Evolutionary conservation across 176 grass and related monocot species (phyloP).

Genomic region (Neostapfia colusana): DNA sequence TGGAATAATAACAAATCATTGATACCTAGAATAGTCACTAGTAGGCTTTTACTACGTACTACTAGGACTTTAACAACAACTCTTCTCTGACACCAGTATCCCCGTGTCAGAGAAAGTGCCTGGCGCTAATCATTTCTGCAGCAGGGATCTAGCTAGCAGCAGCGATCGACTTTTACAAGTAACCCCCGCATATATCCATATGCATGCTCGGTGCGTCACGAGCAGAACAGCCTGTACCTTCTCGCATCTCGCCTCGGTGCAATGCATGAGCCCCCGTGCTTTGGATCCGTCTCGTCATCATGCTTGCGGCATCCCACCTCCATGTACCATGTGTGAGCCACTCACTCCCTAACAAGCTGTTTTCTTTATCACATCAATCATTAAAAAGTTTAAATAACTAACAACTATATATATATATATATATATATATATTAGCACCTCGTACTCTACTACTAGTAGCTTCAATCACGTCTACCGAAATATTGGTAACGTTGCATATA

Average conservation of each 20-base stretch:
- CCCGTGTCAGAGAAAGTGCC: constrained; percentile 21
- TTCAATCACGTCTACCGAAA: neutral
- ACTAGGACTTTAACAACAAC: neutral
- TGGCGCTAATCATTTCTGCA: constrained; percentile 38
- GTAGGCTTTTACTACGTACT: neutral
- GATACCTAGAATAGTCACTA: neutral
- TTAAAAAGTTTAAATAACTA: neutral
- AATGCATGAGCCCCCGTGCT: neutral
- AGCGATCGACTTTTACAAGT: neutral
- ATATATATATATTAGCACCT: too few relatives aligned
- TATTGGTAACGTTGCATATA: too few relatives aligned
- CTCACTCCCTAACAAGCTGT: neutral
- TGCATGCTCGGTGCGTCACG: neutral
- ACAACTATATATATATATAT: neutral
- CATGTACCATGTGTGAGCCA: constrained; percentile 39
- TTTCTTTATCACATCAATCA: constrained; percentile 22
- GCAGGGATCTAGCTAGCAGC: constrained; percentile 25
- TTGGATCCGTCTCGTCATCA: constrained; percentile 37
- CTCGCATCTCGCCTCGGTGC: neutral
- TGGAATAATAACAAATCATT: neutral
- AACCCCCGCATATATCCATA: neutral
- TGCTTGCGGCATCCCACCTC: constrained; percentile 16
- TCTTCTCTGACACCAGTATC: constrained; percentile 32
- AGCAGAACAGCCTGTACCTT: constrained; percentile 29
- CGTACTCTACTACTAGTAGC: neutral